Conservation (phyloP, 129 eudicot genomes). For the Centella asiatica region DNA sequence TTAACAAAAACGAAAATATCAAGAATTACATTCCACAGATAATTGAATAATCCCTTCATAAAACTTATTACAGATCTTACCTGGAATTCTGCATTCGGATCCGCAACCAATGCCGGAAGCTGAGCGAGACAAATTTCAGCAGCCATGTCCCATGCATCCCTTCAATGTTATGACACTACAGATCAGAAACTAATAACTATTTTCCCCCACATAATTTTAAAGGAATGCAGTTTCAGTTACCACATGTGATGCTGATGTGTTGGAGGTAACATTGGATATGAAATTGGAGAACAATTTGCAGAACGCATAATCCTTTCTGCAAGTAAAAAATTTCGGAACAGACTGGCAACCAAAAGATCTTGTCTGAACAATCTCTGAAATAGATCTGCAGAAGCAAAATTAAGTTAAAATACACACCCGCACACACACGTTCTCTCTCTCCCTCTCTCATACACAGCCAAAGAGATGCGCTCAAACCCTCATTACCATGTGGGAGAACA, state of each 20-base stretch:
- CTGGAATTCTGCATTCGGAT: slow-evolving; percentile 91
- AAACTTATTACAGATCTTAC: slow-evolving; percentile 25
- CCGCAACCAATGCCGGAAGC: slow-evolving; percentile 76
- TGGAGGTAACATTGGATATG: slow-evolving; percentile 85
- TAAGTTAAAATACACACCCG: background rate
- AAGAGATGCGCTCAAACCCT: slow-evolving; percentile 9
- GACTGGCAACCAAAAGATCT: slow-evolving; percentile 93
- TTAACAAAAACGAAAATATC: background rate
- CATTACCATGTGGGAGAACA: slow-evolving; percentile 94
- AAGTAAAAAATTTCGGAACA: slow-evolving; percentile 88
- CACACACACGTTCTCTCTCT: too few relatives aligned
- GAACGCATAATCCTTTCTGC: slow-evolving; percentile 98
- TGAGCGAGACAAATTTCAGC: slow-evolving; percentile 96
- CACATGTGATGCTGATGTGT: slow-evolving; percentile 99
- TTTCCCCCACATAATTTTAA: background rate
- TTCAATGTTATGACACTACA: slow-evolving; percentile 21
- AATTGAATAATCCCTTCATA: too few relatives aligned
- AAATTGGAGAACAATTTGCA: slow-evolving; percentile 95
- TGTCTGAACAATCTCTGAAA: slow-evolving; percentile 94
- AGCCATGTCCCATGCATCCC: slow-evolving; percentile 99
- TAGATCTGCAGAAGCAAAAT: slow-evolving; percentile 51
- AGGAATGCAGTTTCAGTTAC: slow-evolving; percentile 26
- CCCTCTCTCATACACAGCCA: too few relatives aligned
- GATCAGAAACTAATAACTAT: slow-evolving; percentile 4
- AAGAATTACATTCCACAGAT: background rate